Percentiles rank a stretch among this genome's conserved stretches.
Conservation (phyloP, 2,329 filamentous ascomycete species). For the Talaromyces amestolkiae region DNA sequence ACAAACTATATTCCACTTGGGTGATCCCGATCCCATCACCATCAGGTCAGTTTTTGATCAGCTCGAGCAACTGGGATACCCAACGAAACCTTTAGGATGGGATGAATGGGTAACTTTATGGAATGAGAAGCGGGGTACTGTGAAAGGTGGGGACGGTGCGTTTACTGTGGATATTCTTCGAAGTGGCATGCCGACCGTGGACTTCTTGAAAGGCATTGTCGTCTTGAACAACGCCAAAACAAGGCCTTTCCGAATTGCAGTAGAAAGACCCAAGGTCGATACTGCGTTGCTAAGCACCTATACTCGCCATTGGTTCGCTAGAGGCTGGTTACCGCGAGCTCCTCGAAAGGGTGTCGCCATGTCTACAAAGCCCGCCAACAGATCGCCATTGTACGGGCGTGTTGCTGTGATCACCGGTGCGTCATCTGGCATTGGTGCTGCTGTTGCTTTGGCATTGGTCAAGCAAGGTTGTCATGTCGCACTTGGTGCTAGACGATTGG, state of each 20-base stretch:
- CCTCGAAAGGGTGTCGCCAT: slow-evolving; percentile 54
- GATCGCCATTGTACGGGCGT: slow-evolving; percentile 63
- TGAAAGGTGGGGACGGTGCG: slow-evolving; percentile 65
- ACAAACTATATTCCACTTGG: slow-evolving; percentile 70
- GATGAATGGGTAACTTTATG: slow-evolving; percentile 73
- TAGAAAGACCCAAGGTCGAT: slow-evolving; percentile 69
- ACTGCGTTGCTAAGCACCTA: slow-evolving; percentile 71
- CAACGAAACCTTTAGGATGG: slow-evolving; percentile 64
- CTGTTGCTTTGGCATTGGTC: slow-evolving; percentile 67
- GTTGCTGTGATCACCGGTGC: slow-evolving; percentile 77
- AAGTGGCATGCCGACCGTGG: slow-evolving; percentile 74
- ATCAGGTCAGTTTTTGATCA: slow-evolving; percentile 64
- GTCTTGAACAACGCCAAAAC: slow-evolving; percentile 71
- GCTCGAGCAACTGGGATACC: slow-evolving; percentile 66
- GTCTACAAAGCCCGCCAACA: slow-evolving; percentile 44
- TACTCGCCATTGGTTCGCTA: slow-evolving; percentile 73
- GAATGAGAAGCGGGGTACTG: slow-evolving; percentile 65
- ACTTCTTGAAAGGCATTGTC: slow-evolving; percentile 68
- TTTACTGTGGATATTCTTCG: slow-evolving; percentile 78
- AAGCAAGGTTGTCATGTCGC: slow-evolving; percentile 70
- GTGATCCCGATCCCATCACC: slow-evolving; percentile 68
- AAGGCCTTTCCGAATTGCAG: slow-evolving; percentile 54
- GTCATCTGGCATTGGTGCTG: slow-evolving; percentile 75
- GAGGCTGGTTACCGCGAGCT: slow-evolving; percentile 69
- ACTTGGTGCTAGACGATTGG: slow-evolving; percentile 67